These are phyloP conservation scores for Dissoconium aciculare DNA, from an alignment of 2,329 filamentous ascomycete genomes.

Conservation along the genomic window DNA sequence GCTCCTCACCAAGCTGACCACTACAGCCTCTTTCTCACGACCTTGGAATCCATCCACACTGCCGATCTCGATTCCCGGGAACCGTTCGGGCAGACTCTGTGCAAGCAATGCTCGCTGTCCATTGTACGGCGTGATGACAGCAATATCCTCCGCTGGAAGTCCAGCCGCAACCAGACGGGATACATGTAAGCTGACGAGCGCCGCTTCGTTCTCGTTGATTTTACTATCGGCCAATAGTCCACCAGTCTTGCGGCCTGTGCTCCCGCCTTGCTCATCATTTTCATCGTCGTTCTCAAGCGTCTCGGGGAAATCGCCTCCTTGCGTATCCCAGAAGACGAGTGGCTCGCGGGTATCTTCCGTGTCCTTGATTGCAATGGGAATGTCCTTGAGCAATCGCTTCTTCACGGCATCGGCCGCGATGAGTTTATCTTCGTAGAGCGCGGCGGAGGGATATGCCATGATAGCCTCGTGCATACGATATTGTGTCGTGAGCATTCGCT, in stretches of 20 bases:
- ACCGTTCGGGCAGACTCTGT: conserved; percentile 59
- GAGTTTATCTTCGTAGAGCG: conserved; percentile 71
- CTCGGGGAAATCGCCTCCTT: conserved; percentile 63
- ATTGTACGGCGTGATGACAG: conserved; percentile 91
- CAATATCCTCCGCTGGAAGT: conserved; percentile 69
- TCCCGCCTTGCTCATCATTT: conserved; percentile 36
- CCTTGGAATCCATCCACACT: conserved; percentile 97
- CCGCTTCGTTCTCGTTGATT: conserved; percentile 81
- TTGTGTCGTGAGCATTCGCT: conserved; percentile 89
- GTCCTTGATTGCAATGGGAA: conserved; percentile 62
- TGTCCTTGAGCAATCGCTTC: conserved; percentile 55
- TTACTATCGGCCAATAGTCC: conserved; percentile 59
- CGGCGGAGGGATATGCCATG: conserved; percentile 83
- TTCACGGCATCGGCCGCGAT: conserved; percentile 69
- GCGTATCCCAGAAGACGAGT: conserved; percentile 87
- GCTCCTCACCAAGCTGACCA: conserved; percentile 87
- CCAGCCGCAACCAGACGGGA: conserved; percentile 61
- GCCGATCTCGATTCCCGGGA: conserved; percentile 79
- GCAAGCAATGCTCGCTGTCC: conserved; percentile 73
- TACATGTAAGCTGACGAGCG: conserved; percentile 66
- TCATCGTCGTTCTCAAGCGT: conserved; percentile 61
- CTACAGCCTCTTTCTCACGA: conserved; percentile 86
- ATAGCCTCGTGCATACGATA: conserved; percentile 97
- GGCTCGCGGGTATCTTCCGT: conserved; percentile 80
- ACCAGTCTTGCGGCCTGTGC: too few relatives aligned